Percentiles rank a stretch among this genome's conserved stretches.
Evolutionary conservation across 1,284 basidiomycete genomes (phyloP).

Genomic region (Heterobasidion irregulare): DNA sequence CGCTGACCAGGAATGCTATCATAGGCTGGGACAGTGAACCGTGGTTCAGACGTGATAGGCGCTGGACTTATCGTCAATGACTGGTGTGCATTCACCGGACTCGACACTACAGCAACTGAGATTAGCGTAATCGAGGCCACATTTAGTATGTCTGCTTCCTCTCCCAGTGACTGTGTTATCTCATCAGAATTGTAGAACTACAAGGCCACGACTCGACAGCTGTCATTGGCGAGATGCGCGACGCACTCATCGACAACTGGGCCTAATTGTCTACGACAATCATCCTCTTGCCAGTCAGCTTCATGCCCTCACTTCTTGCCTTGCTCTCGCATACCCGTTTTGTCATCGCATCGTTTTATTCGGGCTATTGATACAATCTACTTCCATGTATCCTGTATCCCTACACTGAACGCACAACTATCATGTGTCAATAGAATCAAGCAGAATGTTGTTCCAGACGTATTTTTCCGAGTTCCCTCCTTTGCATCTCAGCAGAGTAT

Average conservation of each 20-base stretch:
- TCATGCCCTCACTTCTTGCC: not conserved
- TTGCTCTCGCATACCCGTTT: not conserved
- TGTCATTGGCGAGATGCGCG: slow-evolving; percentile 91
- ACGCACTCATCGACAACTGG: slow-evolving; percentile 91
- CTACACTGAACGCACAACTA: not conserved
- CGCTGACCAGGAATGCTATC: slow-evolving; percentile 2
- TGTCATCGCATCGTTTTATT: not conserved
- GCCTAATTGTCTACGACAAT: slow-evolving; percentile 41
- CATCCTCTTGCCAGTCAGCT: not conserved
- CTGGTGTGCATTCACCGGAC: slow-evolving; percentile 96
- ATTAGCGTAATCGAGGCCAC: slow-evolving; percentile 96
- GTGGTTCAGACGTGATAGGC: slow-evolving; percentile 96
- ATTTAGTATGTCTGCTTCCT: slow-evolving; percentile 65
- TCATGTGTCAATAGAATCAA: not conserved
- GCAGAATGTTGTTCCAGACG: not conserved
- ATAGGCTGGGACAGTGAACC: slow-evolving; percentile 95
- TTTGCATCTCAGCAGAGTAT: no score
- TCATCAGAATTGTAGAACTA: slow-evolving; percentile 47
- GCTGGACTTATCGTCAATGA: slow-evolving; percentile 98
- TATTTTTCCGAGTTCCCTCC: not conserved
- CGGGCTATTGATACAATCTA: not conserved
- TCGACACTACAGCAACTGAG: slow-evolving; percentile 97
- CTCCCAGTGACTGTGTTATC: slow-evolving; percentile 5
- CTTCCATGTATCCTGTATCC: not conserved
- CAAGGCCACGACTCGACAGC: slow-evolving; percentile 84